Percentiles rank a stretch among this genome's conserved stretches.
phyloP scores from a whole-genome alignment of 129 eudicot genomes.

The Glebionis coronaria region DNA sequence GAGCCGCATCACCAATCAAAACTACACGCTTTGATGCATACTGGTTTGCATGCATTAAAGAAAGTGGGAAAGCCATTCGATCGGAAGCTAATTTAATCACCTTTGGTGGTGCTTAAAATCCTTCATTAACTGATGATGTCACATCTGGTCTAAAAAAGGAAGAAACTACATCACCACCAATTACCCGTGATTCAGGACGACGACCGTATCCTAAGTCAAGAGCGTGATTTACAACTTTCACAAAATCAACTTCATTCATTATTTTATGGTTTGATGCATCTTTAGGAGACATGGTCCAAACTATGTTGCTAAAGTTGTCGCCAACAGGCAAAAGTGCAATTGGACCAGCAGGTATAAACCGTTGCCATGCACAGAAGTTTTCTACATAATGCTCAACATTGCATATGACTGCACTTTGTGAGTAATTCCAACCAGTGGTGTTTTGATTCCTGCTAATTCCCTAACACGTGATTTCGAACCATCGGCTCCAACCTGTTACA shows the following conservation, averaged over 20 bases:
- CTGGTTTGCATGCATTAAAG: slow-evolving; percentile 71
- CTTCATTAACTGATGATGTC: slow-evolving; percentile 48
- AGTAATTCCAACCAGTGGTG: slow-evolving; percentile 92
- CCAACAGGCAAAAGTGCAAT: slow-evolving; percentile 96
- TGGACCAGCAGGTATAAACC: slow-evolving; percentile 92
- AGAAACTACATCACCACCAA: slow-evolving; percentile 41
- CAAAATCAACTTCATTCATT: slow-evolving; percentile 65
- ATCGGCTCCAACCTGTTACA: slow-evolving; percentile 86
- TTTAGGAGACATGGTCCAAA: slow-evolving; percentile 94
- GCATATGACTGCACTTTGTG: slow-evolving; percentile 92
- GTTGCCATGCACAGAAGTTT: slow-evolving; percentile 86
- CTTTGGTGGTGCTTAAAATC: slow-evolving; percentile 77
- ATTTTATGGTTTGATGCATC: slow-evolving; percentile 66
- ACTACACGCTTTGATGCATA: slow-evolving; percentile 65
- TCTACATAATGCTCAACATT: slow-evolving; percentile 63
- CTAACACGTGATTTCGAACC: slow-evolving; percentile 91
- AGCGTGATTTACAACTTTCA: slow-evolving; percentile 70
- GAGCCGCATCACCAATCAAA: slow-evolving; percentile 94
- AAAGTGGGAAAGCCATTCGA: slow-evolving; percentile 88
- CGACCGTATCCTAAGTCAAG: slow-evolving; percentile 81
- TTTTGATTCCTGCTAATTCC: slow-evolving; percentile 74
- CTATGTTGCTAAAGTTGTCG: slow-evolving; percentile 87
- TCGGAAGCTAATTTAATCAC: slow-evolving; percentile 60
- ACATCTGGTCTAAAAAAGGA: slow-evolving; percentile 43
- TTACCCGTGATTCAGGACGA: slow-evolving; percentile 53